phyloP scores from a whole-genome alignment of 1,284 basidiomycete species.

The Thelephora terrestris region DNA sequence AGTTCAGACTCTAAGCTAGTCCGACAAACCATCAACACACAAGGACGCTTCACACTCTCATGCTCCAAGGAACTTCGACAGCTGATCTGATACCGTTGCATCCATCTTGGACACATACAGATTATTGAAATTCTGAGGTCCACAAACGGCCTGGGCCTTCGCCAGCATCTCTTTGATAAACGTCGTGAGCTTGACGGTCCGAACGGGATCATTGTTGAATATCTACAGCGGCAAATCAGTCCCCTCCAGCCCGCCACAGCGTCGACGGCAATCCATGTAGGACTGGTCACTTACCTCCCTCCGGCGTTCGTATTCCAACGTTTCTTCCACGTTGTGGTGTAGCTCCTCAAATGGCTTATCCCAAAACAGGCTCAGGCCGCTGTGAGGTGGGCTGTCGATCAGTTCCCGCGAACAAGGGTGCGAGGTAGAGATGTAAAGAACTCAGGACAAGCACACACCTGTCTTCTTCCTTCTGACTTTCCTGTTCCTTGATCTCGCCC shows the following conservation, averaged over 20 bases:
- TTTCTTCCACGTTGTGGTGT: slow-evolving; percentile 50
- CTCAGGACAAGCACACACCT: slow-evolving; percentile 19
- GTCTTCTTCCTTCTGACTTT: slow-evolving; percentile 29
- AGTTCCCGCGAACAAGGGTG: background rate
- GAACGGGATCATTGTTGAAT: slow-evolving; percentile 59
- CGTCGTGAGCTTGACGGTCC: slow-evolving; percentile 46
- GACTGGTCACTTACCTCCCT: slow-evolving; percentile 38
- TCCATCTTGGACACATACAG: slow-evolving; percentile 57
- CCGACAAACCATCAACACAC: slow-evolving; percentile 13
- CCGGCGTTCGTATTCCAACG: slow-evolving; percentile 60
- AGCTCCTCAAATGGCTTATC: slow-evolving; percentile 45
- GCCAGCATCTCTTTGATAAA: slow-evolving; percentile 48
- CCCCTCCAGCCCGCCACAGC: too few species aligned
- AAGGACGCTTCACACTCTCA: slow-evolving; percentile 3
- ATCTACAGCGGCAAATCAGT: slow-evolving; percentile 31
- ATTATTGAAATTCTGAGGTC: slow-evolving; percentile 42
- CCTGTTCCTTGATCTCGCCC: slow-evolving; percentile 72
- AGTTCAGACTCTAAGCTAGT: too few species aligned
- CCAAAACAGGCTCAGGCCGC: slow-evolving; percentile 47
- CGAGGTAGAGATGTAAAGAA: slow-evolving; percentile 1
- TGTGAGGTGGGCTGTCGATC: background rate
- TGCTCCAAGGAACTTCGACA: slow-evolving; percentile 17
- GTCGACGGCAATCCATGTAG: background rate
- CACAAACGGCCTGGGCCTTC: slow-evolving; percentile 48
- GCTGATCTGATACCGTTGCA: slow-evolving; percentile 55